These are phyloP conservation scores for Phialophora chinensis DNA, from an alignment of 2,329 filamentous ascomycete genomes.

Conservation along the genomic window DNA sequence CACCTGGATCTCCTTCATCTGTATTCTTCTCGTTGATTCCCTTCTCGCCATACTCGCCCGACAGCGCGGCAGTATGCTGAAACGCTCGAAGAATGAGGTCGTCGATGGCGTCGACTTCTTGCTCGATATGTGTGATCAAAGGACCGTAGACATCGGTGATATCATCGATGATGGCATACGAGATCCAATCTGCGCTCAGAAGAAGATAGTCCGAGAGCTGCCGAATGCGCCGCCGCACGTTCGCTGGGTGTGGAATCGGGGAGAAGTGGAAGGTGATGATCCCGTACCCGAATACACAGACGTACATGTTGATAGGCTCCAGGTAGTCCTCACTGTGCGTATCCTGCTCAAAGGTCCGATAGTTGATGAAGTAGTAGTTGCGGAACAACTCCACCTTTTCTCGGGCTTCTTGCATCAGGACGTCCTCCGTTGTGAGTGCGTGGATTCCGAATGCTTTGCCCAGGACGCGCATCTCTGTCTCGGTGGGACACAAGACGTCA, in stretches of 20 bases:
- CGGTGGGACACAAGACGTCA: conserved; percentile 87
- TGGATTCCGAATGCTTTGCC: conserved; percentile 95
- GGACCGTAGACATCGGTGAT: conserved; percentile 97
- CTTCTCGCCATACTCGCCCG: conserved; percentile 48
- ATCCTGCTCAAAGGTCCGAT: conserved; percentile 96
- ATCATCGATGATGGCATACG: conserved; percentile 96
- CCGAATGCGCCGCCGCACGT: conserved; percentile 89
- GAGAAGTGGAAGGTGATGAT: conserved; percentile 94
- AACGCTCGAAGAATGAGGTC: conserved; percentile 86
- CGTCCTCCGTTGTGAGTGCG: conserved; percentile 92
- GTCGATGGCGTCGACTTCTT: conserved; percentile 97
- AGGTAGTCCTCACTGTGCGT: conserved; percentile 86
- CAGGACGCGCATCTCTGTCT: conserved; percentile 93
- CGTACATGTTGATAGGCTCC: conserved; percentile 96
- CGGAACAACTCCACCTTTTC: conserved; percentile 98
- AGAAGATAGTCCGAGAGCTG: conserved; percentile 94
- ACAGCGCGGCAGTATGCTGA: conserved; percentile 53
- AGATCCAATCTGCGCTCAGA: conserved; percentile 95
- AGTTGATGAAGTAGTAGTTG: conserved; percentile 98
- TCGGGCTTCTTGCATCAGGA: conserved; percentile 94
- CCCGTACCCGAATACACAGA: conserved; percentile 94
- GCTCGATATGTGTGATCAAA: conserved; percentile 88
- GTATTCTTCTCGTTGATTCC: conserved; percentile 51
- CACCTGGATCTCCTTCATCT: conserved; percentile 49
- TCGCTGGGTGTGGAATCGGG: conserved; percentile 93